Percentiles rank a stretch among this genome's conserved stretches.
Conservation (phyloP, 2,329 filamentous ascomycete species). For the Epichloe scottii region DNA sequence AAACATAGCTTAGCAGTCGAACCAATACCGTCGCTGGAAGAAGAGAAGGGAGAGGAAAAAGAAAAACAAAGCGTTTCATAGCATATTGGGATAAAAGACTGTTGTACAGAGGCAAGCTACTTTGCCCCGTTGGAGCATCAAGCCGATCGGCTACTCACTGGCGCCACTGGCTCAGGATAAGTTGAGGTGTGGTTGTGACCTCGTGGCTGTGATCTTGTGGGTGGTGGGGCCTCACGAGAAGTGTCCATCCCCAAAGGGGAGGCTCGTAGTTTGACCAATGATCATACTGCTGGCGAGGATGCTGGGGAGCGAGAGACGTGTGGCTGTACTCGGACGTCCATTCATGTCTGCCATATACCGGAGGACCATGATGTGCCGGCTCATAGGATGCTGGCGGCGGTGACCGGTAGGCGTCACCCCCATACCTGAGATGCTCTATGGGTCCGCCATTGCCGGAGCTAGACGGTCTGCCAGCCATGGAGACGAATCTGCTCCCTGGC, state of each 20-base stretch:
- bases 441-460: conserved; percentile 9
- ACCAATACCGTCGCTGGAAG: no score
- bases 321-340: conserved; percentile 4
- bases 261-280: neutral
- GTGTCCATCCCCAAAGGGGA: neutral
- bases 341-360: neutral
- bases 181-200: neutral
- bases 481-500: conserved; percentile 6
- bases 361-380: conserved; percentile 1
- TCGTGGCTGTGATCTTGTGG: neutral
- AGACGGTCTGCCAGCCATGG: conserved; percentile 8
- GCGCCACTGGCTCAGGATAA: conserved; percentile 4
- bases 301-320: neutral
- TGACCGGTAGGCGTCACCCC: neutral
- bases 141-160: neutral
- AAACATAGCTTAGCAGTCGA: no score
- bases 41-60: no score
- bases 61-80: neutral
- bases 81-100: conserved; percentile 6
- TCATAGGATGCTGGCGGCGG: conserved; percentile 5
- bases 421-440: neutral
- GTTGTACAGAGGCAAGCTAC: neutral
- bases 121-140: neutral
- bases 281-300: neutral
- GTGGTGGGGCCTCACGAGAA: neutral